Evolutionary conservation across 352 stramenopile species (phyloP).

Genomic region (Aphanomyces euteiches): DNA sequence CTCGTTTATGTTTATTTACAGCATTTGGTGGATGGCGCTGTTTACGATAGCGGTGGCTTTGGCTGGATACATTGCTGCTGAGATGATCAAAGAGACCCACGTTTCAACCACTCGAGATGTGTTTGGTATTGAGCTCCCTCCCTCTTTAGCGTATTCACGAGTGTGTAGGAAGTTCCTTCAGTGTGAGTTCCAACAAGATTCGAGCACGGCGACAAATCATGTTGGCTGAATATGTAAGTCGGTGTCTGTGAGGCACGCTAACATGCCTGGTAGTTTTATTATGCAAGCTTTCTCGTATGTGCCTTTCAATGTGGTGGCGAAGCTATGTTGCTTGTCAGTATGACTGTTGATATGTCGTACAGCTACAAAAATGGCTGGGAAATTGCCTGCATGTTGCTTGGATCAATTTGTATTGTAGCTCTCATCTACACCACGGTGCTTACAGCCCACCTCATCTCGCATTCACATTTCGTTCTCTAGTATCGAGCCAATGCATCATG

Average conservation of each 20-base stretch:
- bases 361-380: slow-evolving; percentile 14
- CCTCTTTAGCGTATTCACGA: background rate
- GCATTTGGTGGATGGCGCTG: slow-evolving; percentile 7
- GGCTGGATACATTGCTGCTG: background rate
- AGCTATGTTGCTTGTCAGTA: slow-evolving; percentile 10
- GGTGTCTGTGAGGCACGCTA: too few relatives aligned
- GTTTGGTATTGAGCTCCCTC: background rate
- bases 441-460: background rate
- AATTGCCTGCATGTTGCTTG: slow-evolving; percentile 13
- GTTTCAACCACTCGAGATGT: background rate
- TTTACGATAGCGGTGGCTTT: background rate
- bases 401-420: background rate
- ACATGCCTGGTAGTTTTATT: slow-evolving; percentile 19
- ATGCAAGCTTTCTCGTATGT: background rate
- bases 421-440: slow-evolving; percentile 6
- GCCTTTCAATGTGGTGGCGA: slow-evolving; percentile 17
- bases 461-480: background rate
- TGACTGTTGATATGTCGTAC: slow-evolving; percentile 10
- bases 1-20: slow-evolving; percentile 23
- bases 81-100: slow-evolving; percentile 10
- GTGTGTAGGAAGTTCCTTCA: background rate
- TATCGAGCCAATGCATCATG: background rate
- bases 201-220: background rate
- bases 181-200: background rate
- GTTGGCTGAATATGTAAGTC: slow-evolving; percentile 11